Conservation (phyloP, 257 asterid genomes). For the Voacanga thouarsii region DNA sequence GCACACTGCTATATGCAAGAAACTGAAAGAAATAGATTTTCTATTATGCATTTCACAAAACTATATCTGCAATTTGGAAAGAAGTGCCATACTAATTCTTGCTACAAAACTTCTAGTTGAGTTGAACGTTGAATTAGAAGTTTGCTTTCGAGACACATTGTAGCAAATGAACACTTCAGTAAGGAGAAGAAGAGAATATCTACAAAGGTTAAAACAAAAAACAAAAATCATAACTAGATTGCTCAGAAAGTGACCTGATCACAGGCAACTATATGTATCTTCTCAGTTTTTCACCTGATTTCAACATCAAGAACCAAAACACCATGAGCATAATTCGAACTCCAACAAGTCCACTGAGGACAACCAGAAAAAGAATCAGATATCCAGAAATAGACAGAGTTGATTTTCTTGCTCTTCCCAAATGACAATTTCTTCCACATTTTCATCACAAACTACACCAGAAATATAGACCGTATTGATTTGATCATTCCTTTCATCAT, state of each 20-base stretch:
- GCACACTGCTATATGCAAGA: not conserved
- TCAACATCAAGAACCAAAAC: slow-evolving; percentile 49
- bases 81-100: not conserved
- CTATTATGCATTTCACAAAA: not conserved
- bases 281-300: slow-evolving; percentile 28
- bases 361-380: slow-evolving; percentile 35
- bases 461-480: not conserved
- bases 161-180: not conserved
- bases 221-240: slow-evolving; percentile 14
- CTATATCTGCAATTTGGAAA: not conserved
- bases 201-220: not conserved
- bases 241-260: slow-evolving; percentile 7
- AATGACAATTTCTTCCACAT: slow-evolving; percentile 12
- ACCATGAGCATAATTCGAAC: slow-evolving; percentile 52
- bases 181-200: slow-evolving; percentile 1
- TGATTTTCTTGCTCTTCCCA: slow-evolving; percentile 9
- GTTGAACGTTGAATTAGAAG: slow-evolving; percentile 20
- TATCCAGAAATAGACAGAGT: slow-evolving; percentile 24
- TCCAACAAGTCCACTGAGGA: slow-evolving; percentile 59
- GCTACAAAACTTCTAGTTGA: slow-evolving; percentile 26
- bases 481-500: slow-evolving; percentile 5
- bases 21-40: no score
- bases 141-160: slow-evolving; percentile 24
- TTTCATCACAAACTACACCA: slow-evolving; percentile 10
- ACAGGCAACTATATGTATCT: slow-evolving; percentile 19